Evolutionary conservation across 805 yeast species (phyloP).

Genomic region (Ogataea trehalophila): DNA sequence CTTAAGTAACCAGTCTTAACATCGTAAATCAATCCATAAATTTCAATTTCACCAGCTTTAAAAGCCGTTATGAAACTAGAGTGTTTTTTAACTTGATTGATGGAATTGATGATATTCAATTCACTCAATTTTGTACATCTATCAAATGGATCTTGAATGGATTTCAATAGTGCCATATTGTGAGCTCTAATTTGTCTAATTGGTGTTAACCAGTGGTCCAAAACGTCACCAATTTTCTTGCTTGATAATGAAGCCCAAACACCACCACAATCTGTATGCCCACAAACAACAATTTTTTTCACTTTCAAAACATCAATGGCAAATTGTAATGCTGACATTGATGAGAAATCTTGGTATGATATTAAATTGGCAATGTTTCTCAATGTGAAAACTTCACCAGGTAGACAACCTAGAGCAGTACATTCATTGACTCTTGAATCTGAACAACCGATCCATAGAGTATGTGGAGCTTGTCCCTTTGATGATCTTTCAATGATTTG

Average conservation of each 20-base stretch:
- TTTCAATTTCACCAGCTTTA: slow-evolving; percentile 57
- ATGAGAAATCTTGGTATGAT: slow-evolving; percentile 63
- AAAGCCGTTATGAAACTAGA: slow-evolving; percentile 67
- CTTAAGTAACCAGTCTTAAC: slow-evolving; percentile 67
- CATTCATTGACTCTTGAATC: slow-evolving; percentile 87
- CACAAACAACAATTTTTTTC: slow-evolving; percentile 77
- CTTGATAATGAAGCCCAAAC: slow-evolving; percentile 71
- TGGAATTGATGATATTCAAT: slow-evolving; percentile 71
- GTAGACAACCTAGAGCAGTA: slow-evolving; percentile 65
- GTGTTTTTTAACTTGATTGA: slow-evolving; percentile 58
- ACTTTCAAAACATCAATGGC: slow-evolving; percentile 84
- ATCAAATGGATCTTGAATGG: slow-evolving; percentile 44
- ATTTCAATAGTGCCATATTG: slow-evolving; percentile 45
- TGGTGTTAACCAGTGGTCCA: slow-evolving; percentile 69
- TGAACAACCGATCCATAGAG: slow-evolving; percentile 91
- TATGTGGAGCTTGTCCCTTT: slow-evolving; percentile 86
- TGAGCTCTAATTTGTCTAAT: slow-evolving; percentile 66
- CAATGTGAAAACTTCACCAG: slow-evolving; percentile 88
- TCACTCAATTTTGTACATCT: slow-evolving; percentile 65
- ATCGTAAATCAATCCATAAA: slow-evolving; percentile 82
- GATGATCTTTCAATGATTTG: slow-evolving; percentile 60
- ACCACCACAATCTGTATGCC: slow-evolving; percentile 96
- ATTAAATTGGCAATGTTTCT: slow-evolving; percentile 84
- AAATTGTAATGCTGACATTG: slow-evolving; percentile 78
- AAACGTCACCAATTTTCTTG: slow-evolving; percentile 58